phyloP scores from a whole-genome alignment of 1,284 basidiomycete species.

The Neonothopanus nambi region DNA sequence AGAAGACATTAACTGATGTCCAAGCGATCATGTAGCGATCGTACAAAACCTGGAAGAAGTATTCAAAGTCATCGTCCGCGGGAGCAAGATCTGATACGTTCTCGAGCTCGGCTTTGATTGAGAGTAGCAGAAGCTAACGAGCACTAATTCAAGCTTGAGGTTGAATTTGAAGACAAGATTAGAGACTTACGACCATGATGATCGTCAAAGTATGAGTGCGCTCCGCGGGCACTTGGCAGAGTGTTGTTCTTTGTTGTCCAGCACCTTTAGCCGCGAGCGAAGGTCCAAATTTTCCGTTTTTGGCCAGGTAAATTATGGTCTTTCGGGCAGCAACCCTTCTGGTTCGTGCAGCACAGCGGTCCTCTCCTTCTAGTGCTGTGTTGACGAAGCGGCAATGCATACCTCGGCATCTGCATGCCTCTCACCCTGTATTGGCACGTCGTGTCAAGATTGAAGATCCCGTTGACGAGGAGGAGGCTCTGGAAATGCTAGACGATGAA shows the following conservation, averaged over 20 bases:
- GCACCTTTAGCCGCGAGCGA: too few relatives aligned
- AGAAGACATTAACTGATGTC: background rate
- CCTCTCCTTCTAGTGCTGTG: background rate
- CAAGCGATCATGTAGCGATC: background rate
- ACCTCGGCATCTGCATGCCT: slow-evolving; percentile 24
- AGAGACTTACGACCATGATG: slow-evolving; percentile 42
- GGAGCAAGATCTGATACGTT: slow-evolving; percentile 72
- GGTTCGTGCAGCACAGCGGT: background rate
- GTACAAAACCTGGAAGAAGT: slow-evolving; percentile 65
- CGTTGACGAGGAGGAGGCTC: slow-evolving; percentile 33
- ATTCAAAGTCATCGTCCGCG: slow-evolving; percentile 66
- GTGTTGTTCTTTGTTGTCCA: background rate
- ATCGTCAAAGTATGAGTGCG: background rate
- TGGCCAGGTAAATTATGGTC: slow-evolving; percentile 4
- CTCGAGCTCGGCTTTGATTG: slow-evolving; percentile 77
- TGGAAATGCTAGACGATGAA: slow-evolving; percentile 39
- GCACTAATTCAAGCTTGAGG: background rate
- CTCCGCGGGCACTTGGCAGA: too few relatives aligned
- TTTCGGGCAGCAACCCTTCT: slow-evolving; percentile 8
- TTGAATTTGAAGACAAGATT: background rate
- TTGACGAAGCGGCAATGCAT: background rate
- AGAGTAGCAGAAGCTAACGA: slow-evolving; percentile 51
- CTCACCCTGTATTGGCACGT: slow-evolving; percentile 30
- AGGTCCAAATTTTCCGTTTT: background rate
- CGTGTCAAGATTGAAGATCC: slow-evolving; percentile 40